Percentiles rank a stretch among this genome's conserved stretches.
phyloP scores from a whole-genome alignment of 192 early-diverging fungal genomes.

The Mortierella claussenii region DNA sequence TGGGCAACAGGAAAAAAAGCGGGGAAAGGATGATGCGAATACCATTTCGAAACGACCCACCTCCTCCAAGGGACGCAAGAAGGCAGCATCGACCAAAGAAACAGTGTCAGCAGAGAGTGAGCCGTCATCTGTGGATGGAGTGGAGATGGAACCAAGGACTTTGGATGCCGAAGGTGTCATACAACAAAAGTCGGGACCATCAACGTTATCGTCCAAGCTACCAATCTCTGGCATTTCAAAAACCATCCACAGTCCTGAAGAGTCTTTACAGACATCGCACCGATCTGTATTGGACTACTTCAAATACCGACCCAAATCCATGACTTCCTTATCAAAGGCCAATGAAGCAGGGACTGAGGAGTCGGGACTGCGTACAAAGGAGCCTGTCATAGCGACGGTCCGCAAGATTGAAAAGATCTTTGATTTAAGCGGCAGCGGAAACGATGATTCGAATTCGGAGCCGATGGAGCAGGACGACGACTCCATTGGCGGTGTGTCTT shows the following conservation, averaged over 20 bases:
- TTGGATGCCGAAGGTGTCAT: background rate
- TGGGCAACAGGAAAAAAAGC: background rate
- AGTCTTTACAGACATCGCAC: background rate
- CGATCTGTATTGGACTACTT: slow-evolving; percentile 11
- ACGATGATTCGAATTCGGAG: background rate
- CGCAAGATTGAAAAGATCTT: background rate
- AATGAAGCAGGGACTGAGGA: too few relatives aligned
- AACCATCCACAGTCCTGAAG: too few relatives aligned
- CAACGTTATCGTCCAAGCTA: too few relatives aligned
- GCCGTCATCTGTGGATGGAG: too few relatives aligned
- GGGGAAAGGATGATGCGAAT: background rate
- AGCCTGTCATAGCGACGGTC: too few relatives aligned
- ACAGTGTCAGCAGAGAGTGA: background rate
- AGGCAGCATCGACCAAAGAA: background rate
- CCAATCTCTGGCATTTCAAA: too few relatives aligned
- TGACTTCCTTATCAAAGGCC: background rate
- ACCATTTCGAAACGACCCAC: background rate
- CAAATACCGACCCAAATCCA: slow-evolving; percentile 3
- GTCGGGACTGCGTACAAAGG: too few relatives aligned
- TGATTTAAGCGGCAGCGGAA: background rate
- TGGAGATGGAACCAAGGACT: too few relatives aligned
- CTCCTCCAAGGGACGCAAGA: background rate
- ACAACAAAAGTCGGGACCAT: too few relatives aligned
- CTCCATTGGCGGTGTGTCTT: background rate
- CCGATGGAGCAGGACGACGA: background rate